Conservation (phyloP, 345 rosid species). For the Pseudoturritis turrita region DNA sequence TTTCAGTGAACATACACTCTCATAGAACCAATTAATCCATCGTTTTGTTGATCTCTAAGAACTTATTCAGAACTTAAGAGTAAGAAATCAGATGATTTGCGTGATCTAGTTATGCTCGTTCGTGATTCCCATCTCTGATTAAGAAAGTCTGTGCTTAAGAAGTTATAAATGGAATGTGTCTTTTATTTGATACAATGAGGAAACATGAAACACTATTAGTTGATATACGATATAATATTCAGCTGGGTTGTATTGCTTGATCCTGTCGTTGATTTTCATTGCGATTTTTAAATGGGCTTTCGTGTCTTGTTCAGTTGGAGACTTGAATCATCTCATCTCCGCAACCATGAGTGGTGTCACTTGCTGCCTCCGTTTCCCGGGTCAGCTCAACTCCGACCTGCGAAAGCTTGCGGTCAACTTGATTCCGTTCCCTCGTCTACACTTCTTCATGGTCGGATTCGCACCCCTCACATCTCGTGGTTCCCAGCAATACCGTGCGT, state of each 20-base stretch:
- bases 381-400: slow-evolving; percentile 59
- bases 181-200: neutral
- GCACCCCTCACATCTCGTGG: slow-evolving; percentile 62
- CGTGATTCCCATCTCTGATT: too few relatives aligned
- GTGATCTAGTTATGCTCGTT: too few relatives aligned
- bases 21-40: neutral
- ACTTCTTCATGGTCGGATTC: slow-evolving; percentile 59
- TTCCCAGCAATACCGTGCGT: slow-evolving; percentile 53
- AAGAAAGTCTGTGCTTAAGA: too few relatives aligned
- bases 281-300: too few relatives aligned
- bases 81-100: too few relatives aligned
- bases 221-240: neutral
- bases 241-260: neutral
- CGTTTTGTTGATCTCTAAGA: neutral
- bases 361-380: slow-evolving; percentile 60
- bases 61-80: neutral
- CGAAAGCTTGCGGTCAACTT: slow-evolving; percentile 57
- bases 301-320: slow-evolving; percentile 36
- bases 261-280: neutral
- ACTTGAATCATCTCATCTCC: slow-evolving; percentile 52
- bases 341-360: slow-evolving; percentile 63
- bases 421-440: slow-evolving; percentile 59
- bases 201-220: too few relatives aligned
- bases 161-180: neutral
- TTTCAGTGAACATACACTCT: neutral